Conservation (phyloP, 2,329 filamentous ascomycete genomes). For the Phialemoniopsis sp. region DNA sequence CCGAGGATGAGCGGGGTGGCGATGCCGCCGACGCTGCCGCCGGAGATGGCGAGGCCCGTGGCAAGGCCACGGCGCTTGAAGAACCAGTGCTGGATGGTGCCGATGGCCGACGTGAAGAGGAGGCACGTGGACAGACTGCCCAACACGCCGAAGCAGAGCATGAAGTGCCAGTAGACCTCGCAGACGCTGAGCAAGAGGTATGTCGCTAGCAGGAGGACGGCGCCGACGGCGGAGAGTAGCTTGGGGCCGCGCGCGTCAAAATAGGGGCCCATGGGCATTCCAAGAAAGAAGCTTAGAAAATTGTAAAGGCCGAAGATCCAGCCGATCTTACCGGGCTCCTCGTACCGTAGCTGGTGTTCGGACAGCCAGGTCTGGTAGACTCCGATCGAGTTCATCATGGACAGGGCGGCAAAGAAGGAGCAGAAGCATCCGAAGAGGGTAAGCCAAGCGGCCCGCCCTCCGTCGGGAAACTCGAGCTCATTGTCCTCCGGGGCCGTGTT, state of each 20-base stretch:
- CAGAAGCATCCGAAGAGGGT: conserved; percentile 65
- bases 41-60: conserved; percentile 61
- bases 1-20: conserved; percentile 26
- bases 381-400: conserved; percentile 59
- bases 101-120: conserved; percentile 62
- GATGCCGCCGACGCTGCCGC: conserved; percentile 50
- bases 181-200: conserved; percentile 47
- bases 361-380: conserved; percentile 61
- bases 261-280: conserved; percentile 63
- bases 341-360: conserved; percentile 53
- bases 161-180: conserved; percentile 62
- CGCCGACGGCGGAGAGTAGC: too few species aligned
- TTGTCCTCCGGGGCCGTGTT: too few species aligned
- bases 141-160: conserved; percentile 59
- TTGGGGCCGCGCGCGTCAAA: conserved; percentile 66
- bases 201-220: conserved; percentile 54
- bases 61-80: conserved; percentile 54
- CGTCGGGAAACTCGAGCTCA: too few species aligned
- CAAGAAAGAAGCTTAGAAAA: conserved; percentile 64
- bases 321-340: conserved; percentile 53
- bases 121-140: conserved; percentile 57
- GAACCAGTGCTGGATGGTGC: conserved; percentile 65
- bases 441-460: conserved; percentile 58
- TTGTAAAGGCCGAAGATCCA: conserved; percentile 69
- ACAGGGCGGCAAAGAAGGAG: conserved; percentile 56